A percentile compares a stretch with the other conserved stretches of the same genome.
Conservation (phyloP, 2,329 filamentous ascomycete species). For the Aspergillus felis region DNA sequence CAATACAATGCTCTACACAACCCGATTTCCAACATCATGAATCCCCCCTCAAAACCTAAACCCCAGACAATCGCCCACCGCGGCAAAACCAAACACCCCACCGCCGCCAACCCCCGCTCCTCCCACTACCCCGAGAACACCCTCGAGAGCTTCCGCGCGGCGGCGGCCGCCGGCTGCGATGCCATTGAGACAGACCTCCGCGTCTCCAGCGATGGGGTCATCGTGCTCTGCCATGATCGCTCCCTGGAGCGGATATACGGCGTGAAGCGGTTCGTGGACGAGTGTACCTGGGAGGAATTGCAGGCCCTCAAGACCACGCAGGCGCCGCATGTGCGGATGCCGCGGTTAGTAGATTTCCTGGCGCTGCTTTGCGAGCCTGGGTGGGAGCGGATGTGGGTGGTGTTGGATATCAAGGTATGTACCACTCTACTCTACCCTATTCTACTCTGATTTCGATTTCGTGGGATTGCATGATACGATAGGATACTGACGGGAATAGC, state of each 20-base stretch:
- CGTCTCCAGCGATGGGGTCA: slow-evolving; percentile 73
- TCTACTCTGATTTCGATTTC: neutral
- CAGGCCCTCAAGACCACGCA: slow-evolving; percentile 63
- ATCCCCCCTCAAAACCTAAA: slow-evolving; percentile 13
- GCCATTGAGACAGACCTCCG: slow-evolving; percentile 88
- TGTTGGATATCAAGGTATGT: slow-evolving; percentile 81
- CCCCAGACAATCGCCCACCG: slow-evolving; percentile 41
- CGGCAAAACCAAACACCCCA: slow-evolving; percentile 52
- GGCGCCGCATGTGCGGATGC: slow-evolving; percentile 67
- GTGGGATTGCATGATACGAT: neutral
- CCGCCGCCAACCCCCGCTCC: neutral
- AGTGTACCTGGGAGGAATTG: slow-evolving; percentile 73
- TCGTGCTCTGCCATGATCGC: slow-evolving; percentile 77
- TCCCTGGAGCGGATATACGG: slow-evolving; percentile 80
- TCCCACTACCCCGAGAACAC: slow-evolving; percentile 73
- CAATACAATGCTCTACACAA: neutral
- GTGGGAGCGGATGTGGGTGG: slow-evolving; percentile 67
- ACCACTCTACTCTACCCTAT: neutral
- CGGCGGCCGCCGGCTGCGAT: slow-evolving; percentile 69
- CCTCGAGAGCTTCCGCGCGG: slow-evolving; percentile 71
- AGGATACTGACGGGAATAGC: slow-evolving; percentile 12
- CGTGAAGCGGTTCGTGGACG: slow-evolving; percentile 64
- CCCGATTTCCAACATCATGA: neutral
- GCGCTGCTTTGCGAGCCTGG: slow-evolving; percentile 64
- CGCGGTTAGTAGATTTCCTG: slow-evolving; percentile 69